Conservation (phyloP, 148 eudicot species). For the Camellia japonica region DNA sequence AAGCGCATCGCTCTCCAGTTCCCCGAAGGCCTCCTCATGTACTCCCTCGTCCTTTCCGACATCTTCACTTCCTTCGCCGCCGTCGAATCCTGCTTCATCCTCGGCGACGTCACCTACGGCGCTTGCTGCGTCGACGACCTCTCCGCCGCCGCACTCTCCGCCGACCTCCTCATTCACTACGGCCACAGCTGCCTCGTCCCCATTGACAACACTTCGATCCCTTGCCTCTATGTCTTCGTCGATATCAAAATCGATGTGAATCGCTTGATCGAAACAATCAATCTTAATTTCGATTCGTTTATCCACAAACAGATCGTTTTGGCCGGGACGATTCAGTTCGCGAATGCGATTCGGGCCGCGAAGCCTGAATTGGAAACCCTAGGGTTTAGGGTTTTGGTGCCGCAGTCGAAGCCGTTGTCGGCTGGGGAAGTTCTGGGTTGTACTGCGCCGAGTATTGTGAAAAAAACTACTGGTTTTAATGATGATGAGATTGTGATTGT, state of each 20-base stretch:
- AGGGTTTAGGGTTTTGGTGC: slow-evolving; percentile 91
- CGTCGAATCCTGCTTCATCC: slow-evolving; percentile 51
- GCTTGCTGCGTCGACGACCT: slow-evolving; percentile 95
- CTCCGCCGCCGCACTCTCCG: slow-evolving; percentile 62
- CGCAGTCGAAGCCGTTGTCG: slow-evolving; percentile 82
- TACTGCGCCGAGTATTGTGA: slow-evolving; percentile 63
- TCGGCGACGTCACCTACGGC: slow-evolving; percentile 92
- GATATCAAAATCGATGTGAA: slow-evolving; percentile 60
- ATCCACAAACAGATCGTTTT: slow-evolving; percentile 33
- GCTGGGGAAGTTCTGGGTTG: slow-evolving; percentile 95
- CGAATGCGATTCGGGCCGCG: slow-evolving; percentile 61
- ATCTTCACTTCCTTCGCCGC: slow-evolving; percentile 62
- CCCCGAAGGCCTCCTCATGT: slow-evolving; percentile 91
- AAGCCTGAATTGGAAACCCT: slow-evolving; percentile 63
- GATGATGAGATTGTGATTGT: slow-evolving; percentile 52
- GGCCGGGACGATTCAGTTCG: slow-evolving; percentile 91
- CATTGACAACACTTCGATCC: slow-evolving; percentile 57
- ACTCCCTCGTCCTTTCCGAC: slow-evolving; percentile 76
- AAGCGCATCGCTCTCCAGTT: slow-evolving; percentile 77
- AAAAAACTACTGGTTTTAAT: not conserved
- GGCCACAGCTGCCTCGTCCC: slow-evolving; percentile 94
- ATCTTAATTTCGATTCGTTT: slow-evolving; percentile 24
- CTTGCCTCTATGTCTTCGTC: slow-evolving; percentile 79
- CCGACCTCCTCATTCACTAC: slow-evolving; percentile 68
- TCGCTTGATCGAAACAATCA: slow-evolving; percentile 39